A percentile compares a stretch with the other conserved stretches of the same genome.
These are phyloP conservation scores for Chalaropsis thielavioides DNA, from an alignment of 2,329 filamentous ascomycete genomes.

Conservation along the genomic window DNA sequence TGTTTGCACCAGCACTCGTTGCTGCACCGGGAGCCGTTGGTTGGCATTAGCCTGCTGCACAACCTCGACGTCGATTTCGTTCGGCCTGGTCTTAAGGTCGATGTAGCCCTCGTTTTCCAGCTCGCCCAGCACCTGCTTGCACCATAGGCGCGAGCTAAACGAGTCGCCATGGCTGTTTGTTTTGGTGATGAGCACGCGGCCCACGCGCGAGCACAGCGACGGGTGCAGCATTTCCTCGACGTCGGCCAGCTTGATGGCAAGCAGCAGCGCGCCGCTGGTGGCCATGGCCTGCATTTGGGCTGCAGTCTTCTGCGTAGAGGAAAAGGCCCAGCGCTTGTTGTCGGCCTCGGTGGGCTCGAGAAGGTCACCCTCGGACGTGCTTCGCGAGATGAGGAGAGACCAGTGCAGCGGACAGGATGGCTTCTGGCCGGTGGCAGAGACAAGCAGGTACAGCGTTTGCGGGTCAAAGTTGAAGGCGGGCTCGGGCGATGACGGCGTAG, in stretches of 20 bases:
- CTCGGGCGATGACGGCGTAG: conserved; percentile 1
- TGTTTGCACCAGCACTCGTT: conserved; percentile 7
- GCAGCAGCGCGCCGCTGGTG: not conserved
- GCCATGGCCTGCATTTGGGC: conserved; percentile 3
- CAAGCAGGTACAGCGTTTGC: conserved; percentile 6
- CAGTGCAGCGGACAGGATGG: not conserved
- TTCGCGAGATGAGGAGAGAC: not conserved
- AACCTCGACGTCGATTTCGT: conserved; percentile 6
- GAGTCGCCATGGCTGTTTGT: conserved; percentile 11
- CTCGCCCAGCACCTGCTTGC: conserved; percentile 17
- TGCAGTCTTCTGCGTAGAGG: not conserved
- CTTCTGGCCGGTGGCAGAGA: not conserved
- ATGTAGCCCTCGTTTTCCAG: conserved; percentile 19
- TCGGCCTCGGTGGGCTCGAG: conserved; percentile 1
- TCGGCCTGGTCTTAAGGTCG: not conserved
- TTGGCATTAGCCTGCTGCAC: not conserved
- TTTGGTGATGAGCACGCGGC: conserved; percentile 10
- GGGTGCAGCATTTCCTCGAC: conserved; percentile 12
- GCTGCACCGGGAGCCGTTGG: not conserved
- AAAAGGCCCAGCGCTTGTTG: conserved; percentile 9
- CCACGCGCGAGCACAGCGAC: conserved; percentile 4
- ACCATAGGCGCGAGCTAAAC: conserved; percentile 16
- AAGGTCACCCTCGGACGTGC: conserved; percentile 5
- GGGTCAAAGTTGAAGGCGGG: conserved; percentile 9
- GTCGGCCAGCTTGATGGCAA: conserved; percentile 10